A percentile compares a stretch with the other conserved stretches of the same genome.
Evolutionary conservation across 495 filamentous ascomycete species (phyloP).

Genomic region (Filosporella fistucella): DNA sequence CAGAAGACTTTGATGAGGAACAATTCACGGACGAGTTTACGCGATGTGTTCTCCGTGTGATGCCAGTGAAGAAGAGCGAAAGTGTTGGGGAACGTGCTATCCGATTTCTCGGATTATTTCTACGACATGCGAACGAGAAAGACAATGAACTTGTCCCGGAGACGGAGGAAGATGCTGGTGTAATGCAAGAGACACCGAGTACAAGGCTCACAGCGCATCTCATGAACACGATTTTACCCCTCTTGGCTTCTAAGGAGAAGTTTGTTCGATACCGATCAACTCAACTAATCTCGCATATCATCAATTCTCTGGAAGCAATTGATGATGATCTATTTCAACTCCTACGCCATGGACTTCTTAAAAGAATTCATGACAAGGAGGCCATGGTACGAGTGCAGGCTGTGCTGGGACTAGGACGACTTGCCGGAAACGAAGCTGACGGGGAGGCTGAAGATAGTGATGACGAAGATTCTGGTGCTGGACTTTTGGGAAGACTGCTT

Average conservation of each 20-base stretch:
- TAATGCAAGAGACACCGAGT: slow-evolving; percentile 73
- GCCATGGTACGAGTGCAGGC: slow-evolving; percentile 87
- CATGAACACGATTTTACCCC: slow-evolving; percentile 60
- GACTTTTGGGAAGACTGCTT: slow-evolving; percentile 75
- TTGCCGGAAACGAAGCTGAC: slow-evolving; percentile 77
- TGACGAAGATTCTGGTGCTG: slow-evolving; percentile 48
- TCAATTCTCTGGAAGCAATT: slow-evolving; percentile 87
- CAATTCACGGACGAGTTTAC: slow-evolving; percentile 84
- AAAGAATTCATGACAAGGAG: slow-evolving; percentile 90
- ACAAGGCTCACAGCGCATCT: slow-evolving; percentile 71
- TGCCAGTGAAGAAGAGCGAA: slow-evolving; percentile 91
- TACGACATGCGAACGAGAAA: slow-evolving; percentile 80
- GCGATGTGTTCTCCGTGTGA: slow-evolving; percentile 73
- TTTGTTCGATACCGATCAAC: slow-evolving; percentile 84
- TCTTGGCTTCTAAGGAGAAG: slow-evolving; percentile 83
- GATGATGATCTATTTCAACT: slow-evolving; percentile 85
- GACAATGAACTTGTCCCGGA: slow-evolving; percentile 52
- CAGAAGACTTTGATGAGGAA: slow-evolving; percentile 66
- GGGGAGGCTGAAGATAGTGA: slow-evolving; percentile 67
- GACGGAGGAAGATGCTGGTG: slow-evolving; percentile 51
- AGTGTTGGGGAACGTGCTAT: slow-evolving; percentile 80
- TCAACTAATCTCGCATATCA: slow-evolving; percentile 78
- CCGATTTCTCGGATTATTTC: slow-evolving; percentile 78
- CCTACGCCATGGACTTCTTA: slow-evolving; percentile 68
- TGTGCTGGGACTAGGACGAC: slow-evolving; percentile 78